Base-by-base conservation (phyloP, 805 yeast species). In the Blastobotrys muscicola region DNA sequence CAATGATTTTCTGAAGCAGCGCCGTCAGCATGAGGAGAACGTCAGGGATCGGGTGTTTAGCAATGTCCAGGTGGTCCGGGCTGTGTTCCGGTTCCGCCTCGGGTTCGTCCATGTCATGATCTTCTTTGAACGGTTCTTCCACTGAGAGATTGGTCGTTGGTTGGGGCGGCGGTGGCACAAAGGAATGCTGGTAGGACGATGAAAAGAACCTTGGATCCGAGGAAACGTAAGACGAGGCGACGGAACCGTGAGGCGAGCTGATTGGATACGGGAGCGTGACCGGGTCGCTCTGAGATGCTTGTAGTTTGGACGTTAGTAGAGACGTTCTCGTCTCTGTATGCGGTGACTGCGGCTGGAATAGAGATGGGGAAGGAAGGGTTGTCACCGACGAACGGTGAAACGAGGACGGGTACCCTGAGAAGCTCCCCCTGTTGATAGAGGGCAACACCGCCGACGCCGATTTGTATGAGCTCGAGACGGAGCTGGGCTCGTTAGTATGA, bases 1-100 rank as follows among this genome's bases (percentile, higher is more conserved):
- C 90, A 33, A 90, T 82, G 39, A 92, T 87, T 59, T 84, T 85
- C 50, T 86, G 86, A 43, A 90, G 67, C 42, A 90, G 68, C 6
- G 94, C 81, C 14, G 95, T 77, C 41, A 90, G 71, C 97, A 92
- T 90, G 37, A 78, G 62, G 36, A 92, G 70, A 23, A 92, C 71
- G 50, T 84, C 90, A 46, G 80, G 77, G 1, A 85, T 86, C 1
- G 95, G 89, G 57, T 79, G 85, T 36, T 80, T 82, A 8, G 86
- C 87, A 38, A 90, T 84, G 57, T 86, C 82, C 48, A 81, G 65
- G 33, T 38, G 39, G 38, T 16, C 20, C 29, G 29, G 14, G 30
- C 29, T 34, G 29, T 8, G 13, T 3, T 31, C n/a, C 33, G 13
- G 13, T 8, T 31, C n/a, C 33, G 13, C 8, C 33, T 31, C 13